Conservation (phyloP, 495 filamentous ascomycete genomes). For the Lindgomyces ingoldianus region DNA sequence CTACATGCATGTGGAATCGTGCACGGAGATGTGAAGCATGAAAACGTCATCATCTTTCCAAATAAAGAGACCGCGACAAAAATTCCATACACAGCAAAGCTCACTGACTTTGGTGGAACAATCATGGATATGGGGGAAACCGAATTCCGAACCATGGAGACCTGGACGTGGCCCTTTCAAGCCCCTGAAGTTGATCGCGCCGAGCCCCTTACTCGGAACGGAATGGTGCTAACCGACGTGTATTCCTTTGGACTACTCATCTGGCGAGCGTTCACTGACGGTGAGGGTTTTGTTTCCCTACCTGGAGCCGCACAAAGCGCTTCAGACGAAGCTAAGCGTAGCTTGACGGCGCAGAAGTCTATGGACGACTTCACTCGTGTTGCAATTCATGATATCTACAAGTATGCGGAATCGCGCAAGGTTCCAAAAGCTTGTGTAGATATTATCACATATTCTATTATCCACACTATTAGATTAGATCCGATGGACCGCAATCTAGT, state of each 20-base stretch:
- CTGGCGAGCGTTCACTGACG: conserved; percentile 1
- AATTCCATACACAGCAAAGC: neutral
- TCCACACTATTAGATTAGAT: neutral
- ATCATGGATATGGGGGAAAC: neutral
- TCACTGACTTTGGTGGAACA: conserved; percentile 6
- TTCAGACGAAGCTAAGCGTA: neutral
- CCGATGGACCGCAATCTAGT: neutral
- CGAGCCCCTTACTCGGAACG: neutral
- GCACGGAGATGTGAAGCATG: conserved; percentile 18
- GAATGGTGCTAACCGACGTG: conserved; percentile 4
- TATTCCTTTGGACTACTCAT: conserved; percentile 5
- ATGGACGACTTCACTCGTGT: neutral
- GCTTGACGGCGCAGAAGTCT: neutral
- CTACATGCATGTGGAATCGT: conserved; percentile 8
- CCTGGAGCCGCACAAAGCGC: neutral
- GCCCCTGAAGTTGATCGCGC: neutral
- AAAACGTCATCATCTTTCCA: conserved; percentile 13
- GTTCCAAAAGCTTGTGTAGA: neutral
- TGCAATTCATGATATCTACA: neutral
- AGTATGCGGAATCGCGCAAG: neutral
- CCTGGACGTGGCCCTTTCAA: conserved; percentile 2
- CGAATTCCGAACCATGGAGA: neutral
- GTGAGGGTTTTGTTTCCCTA: neutral
- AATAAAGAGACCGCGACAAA: neutral
- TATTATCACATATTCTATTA: neutral